Percentiles rank a stretch among this genome's conserved stretches.
phyloP scores from a whole-genome alignment of 352 stramenopile genomes.

The Phytophthora pluvialis region DNA sequence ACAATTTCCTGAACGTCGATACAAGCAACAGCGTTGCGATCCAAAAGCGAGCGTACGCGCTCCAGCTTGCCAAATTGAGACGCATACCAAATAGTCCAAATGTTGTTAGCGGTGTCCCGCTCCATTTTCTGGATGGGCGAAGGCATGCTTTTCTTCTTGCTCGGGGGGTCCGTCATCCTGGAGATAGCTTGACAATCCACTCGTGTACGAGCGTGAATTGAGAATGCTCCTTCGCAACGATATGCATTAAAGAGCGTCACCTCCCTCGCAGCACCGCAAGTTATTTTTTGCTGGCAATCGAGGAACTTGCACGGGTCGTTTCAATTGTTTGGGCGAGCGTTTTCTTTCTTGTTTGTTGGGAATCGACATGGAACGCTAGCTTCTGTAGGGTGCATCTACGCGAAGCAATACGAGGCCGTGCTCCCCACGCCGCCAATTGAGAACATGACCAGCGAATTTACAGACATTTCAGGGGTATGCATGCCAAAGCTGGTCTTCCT shows the following conservation, averaged over 20 bases:
- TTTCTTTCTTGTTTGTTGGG: slow-evolving; percentile 18
- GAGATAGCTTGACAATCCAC: neutral
- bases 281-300: slow-evolving; percentile 34
- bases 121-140: slow-evolving; percentile 38
- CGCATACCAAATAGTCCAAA: slow-evolving; percentile 84
- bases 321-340: slow-evolving; percentile 27
- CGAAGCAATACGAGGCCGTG: slow-evolving; percentile 16
- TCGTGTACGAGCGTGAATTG: neutral
- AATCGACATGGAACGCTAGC: slow-evolving; percentile 40
- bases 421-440: neutral
- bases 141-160: slow-evolving; percentile 28
- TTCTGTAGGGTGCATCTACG: slow-evolving; percentile 22
- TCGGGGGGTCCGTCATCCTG: slow-evolving; percentile 14
- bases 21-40: slow-evolving; percentile 38
- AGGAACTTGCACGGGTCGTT: slow-evolving; percentile 23
- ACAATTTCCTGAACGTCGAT: slow-evolving; percentile 69
- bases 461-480: slow-evolving; percentile 57
- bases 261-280: neutral
- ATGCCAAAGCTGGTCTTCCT: neutral
- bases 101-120: slow-evolving; percentile 25
- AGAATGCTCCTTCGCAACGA: neutral
- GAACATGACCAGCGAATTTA: slow-evolving; percentile 58
- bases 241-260: too few species aligned
- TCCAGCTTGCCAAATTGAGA: slow-evolving; percentile 60
- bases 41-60: slow-evolving; percentile 59